Evolutionary conservation across 2,329 filamentous ascomycete species (phyloP), one percentile per base, ranked within the genome.

Genomic region (Colletotrichum sp.): DNA sequence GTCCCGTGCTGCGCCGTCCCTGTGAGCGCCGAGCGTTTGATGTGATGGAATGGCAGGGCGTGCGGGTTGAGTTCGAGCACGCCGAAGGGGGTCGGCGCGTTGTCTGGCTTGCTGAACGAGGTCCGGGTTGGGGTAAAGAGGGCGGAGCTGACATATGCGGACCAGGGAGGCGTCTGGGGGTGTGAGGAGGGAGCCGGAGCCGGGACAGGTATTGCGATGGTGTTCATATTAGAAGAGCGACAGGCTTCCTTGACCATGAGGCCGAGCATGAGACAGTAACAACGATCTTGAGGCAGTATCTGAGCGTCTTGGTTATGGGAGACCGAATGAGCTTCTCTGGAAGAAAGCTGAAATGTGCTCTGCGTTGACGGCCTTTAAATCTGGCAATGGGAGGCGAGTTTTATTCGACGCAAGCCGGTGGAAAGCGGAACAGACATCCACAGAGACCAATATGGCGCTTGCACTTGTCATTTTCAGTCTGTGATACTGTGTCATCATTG

Each of bases 401-500:
- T 0, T 26, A 15, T 15, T 57, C 2, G 21, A 26, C 5, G 0
- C 7, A 0, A 57, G 52, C 52, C 21, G 52, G 24, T 57, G 10
- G 16, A 24, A 57, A 57, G 52, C 6, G 21, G 52, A 26, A 57
- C 6, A 57, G 21, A 26, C 10, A 57, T 57, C 21, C 21, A 57
- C 52, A 57, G 52, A 8, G 52, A 18, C 16, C 12, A 26, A 57
- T 6, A 26, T 26, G 12, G 0, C 15, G 3, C 0, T 57, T 8
- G 2, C 52, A 26, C 21, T 57, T 57, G 1, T 57, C 15, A 26
- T 57, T 1, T 26, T 0, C 15, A 57, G 0, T 8, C 52, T 57
- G 0, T 0, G 1, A 57, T 57, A 0, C 52, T 57, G 21, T 1
- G 52, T 57, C 10, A 57, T 18, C 5, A 0, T 26, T 0, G 21